Evolutionary conservation across 2,329 filamentous ascomycete genomes (phyloP), one percentile per base, ranked within the genome.

Genomic region (Paraconiothyrium brasiliense): DNA sequence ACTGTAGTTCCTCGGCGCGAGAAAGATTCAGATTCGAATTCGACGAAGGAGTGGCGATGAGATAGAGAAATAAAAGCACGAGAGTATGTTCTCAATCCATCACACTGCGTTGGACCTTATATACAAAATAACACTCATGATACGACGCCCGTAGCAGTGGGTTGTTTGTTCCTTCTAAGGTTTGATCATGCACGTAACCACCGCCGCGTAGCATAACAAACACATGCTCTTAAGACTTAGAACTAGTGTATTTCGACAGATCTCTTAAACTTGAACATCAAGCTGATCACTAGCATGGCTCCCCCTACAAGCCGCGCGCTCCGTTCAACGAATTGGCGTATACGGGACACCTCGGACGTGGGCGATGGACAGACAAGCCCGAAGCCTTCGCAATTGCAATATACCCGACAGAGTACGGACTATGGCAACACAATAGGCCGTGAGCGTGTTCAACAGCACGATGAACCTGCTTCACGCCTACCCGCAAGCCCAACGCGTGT

Each of bases 1-100:
- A 24, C 49, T 63, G 6, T 13, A 54, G 24, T 43, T 43, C 24
- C 20, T 24, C 30, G 22, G 37, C 13, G 51, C 16, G 34, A 37
- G 34, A 20, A 0, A 9, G 44, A n/a, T 11, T 9, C 2, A 9
- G 44, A n/a, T 11, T 9, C 44, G 22, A 4, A 43, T 9, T 44
- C 37, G 35, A 54, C 20, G 37, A 43, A 24, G 37, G 35, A 5
- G 14, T 32, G 22, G 24, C 24, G 27, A 30, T 2, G 27, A 30
- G 27, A 6, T 30, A 30, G 27, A 30, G 6, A 6, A 30, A 30
- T 2, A 30, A 6, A 4, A 30, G 27, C 27, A 30, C 6, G 27
- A 30, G 6, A 2, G 6, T 30, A 30, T 30, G 6, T 30, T 30
- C 27, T 41, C 16, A 20, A 8, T 41, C 5, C n/a, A 4, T 20